Base-by-base conservation (phyloP, 768 basidiomycete genomes). In the Mycena pura region DNA sequence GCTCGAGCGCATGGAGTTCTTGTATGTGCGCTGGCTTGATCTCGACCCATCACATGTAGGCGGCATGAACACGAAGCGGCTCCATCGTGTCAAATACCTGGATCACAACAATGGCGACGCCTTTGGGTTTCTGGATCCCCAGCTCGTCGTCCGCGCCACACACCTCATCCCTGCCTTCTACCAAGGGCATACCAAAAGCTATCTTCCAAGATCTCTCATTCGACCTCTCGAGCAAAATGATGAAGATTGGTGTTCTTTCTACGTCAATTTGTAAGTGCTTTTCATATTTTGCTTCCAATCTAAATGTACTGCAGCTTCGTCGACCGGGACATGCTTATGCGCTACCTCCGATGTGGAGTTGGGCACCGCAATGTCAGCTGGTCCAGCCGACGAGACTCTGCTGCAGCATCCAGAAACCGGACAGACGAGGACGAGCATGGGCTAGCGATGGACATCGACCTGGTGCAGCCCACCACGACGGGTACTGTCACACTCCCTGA, bases 311-410 rank as follows among this genome's bases (percentile, higher is more conserved):
- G 3, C 38, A 81, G 80, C 6, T 80, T 78, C 56, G 75, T 74
- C 10, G 77, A 80, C 55, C 66, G 74, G 3, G 78, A 81, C 39
- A 81, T 77, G 77, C 60, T 76, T 13, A 73, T 76, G 70, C 67
- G 73, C 6, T 76, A 66, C 54, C 50, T 63, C 17, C 72, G 72
- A 3, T 62, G 68, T 6, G 77, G 71, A 2, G 54, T 77, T 32
- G 76, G 77, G 19, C 74, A 77, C 34, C 13, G 17, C 9, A n/a
- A 38, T 14, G 9, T 28, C 7, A 11, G 7, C 19, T 9, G n/a
- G 19, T n/a, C n/a, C n/a, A n/a, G n/a, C n/a, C n/a, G n/a, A n/a
- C n/a, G n/a, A n/a, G n/a, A n/a, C n/a, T n/a, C n/a, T n/a, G n/a
- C n/a, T n/a, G n/a, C n/a, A n/a, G n/a, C n/a, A n/a, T n/a, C n/a